Evolutionary conservation across 2,329 filamentous ascomycete genomes (phyloP).

Genomic region (Westerdykella ornata): DNA sequence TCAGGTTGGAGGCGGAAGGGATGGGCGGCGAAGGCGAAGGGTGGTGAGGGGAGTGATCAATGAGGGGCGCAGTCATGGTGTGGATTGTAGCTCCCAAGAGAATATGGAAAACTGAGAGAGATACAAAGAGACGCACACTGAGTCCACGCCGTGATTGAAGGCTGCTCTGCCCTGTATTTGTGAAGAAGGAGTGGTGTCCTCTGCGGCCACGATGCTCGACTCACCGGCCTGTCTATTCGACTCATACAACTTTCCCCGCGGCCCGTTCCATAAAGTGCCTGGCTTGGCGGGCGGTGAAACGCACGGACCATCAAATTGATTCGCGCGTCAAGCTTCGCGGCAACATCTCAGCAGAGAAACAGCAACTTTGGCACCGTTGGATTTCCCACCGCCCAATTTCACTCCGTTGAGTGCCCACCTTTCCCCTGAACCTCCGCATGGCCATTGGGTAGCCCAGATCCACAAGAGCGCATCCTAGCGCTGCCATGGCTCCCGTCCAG

Average conservation of each 20-base stretch:
- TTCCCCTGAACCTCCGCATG: conserved; percentile 14
- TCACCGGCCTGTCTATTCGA: too few relatives aligned
- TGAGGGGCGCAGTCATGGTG: conserved; percentile 43
- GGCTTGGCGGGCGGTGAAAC: neutral
- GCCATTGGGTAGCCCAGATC: conserved; percentile 26
- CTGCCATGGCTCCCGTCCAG: conserved; percentile 32
- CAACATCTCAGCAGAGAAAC: conserved; percentile 12
- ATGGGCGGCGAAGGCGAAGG: conserved; percentile 67
- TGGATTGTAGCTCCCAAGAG: neutral
- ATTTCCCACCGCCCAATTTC: too few relatives aligned
- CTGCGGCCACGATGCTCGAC: too few relatives aligned
- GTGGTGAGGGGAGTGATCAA: conserved; percentile 84
- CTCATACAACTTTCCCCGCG: too few relatives aligned
- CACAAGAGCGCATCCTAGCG: conserved; percentile 29
- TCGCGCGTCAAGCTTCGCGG: conserved; percentile 8
- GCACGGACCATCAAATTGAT: neutral
- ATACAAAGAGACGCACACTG: neutral
- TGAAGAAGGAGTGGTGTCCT: neutral
- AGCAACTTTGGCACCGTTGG: conserved; percentile 10
- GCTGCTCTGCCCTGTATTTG: neutral
- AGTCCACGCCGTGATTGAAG: neutral
- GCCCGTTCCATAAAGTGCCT: neutral
- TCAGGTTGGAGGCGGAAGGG: conserved; percentile 75
- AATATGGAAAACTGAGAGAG: neutral
- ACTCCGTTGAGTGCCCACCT: neutral